A percentile compares a stretch with the other conserved stretches of the same genome.
Conservation (phyloP, 345 rosid species). For the Citrus australasica region DNA sequence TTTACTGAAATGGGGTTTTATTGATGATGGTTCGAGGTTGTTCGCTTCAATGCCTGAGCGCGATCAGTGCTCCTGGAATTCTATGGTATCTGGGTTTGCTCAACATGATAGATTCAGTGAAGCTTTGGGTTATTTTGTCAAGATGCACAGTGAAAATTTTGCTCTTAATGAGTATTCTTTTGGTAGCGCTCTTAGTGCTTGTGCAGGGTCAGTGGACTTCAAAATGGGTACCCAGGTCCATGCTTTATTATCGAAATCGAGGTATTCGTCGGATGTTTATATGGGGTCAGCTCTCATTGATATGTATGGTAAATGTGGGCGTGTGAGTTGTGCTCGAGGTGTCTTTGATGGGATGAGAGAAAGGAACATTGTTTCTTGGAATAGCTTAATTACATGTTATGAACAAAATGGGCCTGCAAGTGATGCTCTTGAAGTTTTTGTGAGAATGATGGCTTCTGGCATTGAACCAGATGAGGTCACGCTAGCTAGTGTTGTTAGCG, state of each 20-base stretch:
- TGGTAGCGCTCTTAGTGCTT: slow-evolving; percentile 71
- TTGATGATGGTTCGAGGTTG: slow-evolving; percentile 52
- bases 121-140: slow-evolving; percentile 49
- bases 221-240: slow-evolving; percentile 65
- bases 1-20: slow-evolving; percentile 41
- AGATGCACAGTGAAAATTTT: slow-evolving; percentile 58
- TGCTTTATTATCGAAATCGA: slow-evolving; percentile 53
- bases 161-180: slow-evolving; percentile 55
- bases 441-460: slow-evolving; percentile 51
- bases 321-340: slow-evolving; percentile 44
- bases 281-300: slow-evolving; percentile 84
- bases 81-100: slow-evolving; percentile 68
- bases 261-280: slow-evolving; percentile 43
- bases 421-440: slow-evolving; percentile 60
- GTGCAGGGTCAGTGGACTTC: slow-evolving; percentile 47
- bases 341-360: slow-evolving; percentile 60
- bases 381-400: slow-evolving; percentile 79
- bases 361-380: slow-evolving; percentile 81
- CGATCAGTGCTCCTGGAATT: slow-evolving; percentile 86
- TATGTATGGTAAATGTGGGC: slow-evolving; percentile 77
- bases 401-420: slow-evolving; percentile 81
- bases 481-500: slow-evolving; percentile 76
- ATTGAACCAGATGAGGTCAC: slow-evolving; percentile 74
- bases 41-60: slow-evolving; percentile 53
- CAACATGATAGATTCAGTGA: slow-evolving; percentile 57